A percentile compares a stretch with the other conserved stretches of the same genome.
These are phyloP conservation scores for Didymellaceae sp. DNA, from an alignment of 2,329 filamentous ascomycete species.

Conservation along the genomic window DNA sequence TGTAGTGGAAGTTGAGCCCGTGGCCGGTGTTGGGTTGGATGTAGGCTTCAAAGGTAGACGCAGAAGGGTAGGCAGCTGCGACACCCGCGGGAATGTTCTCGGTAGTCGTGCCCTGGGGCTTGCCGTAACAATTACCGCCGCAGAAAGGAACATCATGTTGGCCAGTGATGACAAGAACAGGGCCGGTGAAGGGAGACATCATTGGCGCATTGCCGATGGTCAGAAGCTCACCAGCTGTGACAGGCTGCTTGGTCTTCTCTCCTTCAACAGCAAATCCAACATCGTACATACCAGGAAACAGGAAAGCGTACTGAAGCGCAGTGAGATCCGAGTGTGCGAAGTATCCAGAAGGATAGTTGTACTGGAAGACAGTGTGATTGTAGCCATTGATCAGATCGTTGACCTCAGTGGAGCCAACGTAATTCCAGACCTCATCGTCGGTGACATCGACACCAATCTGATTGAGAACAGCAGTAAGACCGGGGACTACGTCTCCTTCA, in stretches of 20 bases:
- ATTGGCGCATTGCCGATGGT: slow-evolving; percentile 56
- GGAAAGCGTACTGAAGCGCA: slow-evolving; percentile 59
- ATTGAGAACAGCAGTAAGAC: slow-evolving; percentile 27
- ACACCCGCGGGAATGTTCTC: slow-evolving; percentile 56
- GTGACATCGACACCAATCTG: slow-evolving; percentile 21
- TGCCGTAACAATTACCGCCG: slow-evolving; percentile 62
- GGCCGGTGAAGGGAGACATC: slow-evolving; percentile 56
- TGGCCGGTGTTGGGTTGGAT: slow-evolving; percentile 59
- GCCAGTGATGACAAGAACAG: slow-evolving; percentile 66
- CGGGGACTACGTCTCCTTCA: slow-evolving; percentile 18
- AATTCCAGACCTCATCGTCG: slow-evolving; percentile 35
- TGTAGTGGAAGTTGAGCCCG: slow-evolving; percentile 57
- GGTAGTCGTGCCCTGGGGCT: slow-evolving; percentile 49
- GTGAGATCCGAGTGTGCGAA: slow-evolving; percentile 56
- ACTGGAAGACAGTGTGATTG: slow-evolving; percentile 32
- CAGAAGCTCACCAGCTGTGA: slow-evolving; percentile 64
- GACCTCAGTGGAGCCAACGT: slow-evolving; percentile 39
- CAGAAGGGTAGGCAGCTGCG: slow-evolving; percentile 52
- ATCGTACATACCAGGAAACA: slow-evolving; percentile 62
- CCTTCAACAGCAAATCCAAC: slow-evolving; percentile 57
- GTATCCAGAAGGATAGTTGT: slow-evolving; percentile 58
- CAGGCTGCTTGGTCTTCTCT: slow-evolving; percentile 60
- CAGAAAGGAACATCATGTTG: slow-evolving; percentile 62
- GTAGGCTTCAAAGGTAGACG: slow-evolving; percentile 59
- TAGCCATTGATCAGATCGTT: slow-evolving; percentile 38